A percentile compares a stretch with the other conserved stretches of the same genome.
Evolutionary conservation across 2,329 filamentous ascomycete species (phyloP).

Genomic region (Aspergillus uvarum): DNA sequence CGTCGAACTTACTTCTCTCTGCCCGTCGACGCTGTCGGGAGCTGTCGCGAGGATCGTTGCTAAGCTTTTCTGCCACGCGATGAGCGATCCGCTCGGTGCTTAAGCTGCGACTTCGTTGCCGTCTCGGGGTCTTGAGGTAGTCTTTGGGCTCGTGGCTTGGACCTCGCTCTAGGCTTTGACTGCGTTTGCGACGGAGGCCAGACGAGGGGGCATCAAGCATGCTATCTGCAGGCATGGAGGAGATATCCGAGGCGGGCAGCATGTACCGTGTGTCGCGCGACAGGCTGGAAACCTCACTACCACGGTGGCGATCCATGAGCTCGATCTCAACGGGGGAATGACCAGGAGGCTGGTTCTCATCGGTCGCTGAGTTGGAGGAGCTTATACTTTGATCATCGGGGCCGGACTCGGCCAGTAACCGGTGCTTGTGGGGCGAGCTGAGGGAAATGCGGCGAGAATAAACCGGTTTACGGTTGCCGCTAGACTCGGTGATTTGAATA

Average conservation of each 20-base stretch:
- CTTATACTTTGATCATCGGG: constrained; percentile 65
- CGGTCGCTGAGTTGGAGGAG: constrained; percentile 75
- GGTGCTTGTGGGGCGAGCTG: constrained; percentile 41
- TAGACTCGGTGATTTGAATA: constrained; percentile 82
- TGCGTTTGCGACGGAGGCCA: constrained; percentile 48
- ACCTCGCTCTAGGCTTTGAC: constrained; percentile 51
- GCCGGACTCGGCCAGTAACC: constrained; percentile 33
- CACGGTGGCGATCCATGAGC: constrained; percentile 66
- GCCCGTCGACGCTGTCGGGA: constrained; percentile 44
- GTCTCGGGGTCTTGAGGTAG: constrained; percentile 59
- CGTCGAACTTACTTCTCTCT: constrained; percentile 47
- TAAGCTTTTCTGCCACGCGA: constrained; percentile 67
- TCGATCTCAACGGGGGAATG: constrained; percentile 82
- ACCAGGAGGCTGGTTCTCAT: constrained; percentile 72
- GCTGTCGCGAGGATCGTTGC: constrained; percentile 50
- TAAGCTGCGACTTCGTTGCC: constrained; percentile 61
- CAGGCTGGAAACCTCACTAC: constrained; percentile 64
- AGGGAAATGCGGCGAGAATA: constrained; percentile 69
- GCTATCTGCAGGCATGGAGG: constrained; percentile 73
- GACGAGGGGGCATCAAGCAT: constrained; percentile 60
- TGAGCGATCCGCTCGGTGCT: constrained; percentile 68
- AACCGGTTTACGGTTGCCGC: constrained; percentile 68
- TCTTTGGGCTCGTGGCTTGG: constrained; percentile 37
- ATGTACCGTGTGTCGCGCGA: constrained; percentile 64
- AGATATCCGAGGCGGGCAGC: constrained; percentile 78